phyloP scores from a whole-genome alignment of 202 grass and related monocot genomes.

The Setaria viridis region DNA sequence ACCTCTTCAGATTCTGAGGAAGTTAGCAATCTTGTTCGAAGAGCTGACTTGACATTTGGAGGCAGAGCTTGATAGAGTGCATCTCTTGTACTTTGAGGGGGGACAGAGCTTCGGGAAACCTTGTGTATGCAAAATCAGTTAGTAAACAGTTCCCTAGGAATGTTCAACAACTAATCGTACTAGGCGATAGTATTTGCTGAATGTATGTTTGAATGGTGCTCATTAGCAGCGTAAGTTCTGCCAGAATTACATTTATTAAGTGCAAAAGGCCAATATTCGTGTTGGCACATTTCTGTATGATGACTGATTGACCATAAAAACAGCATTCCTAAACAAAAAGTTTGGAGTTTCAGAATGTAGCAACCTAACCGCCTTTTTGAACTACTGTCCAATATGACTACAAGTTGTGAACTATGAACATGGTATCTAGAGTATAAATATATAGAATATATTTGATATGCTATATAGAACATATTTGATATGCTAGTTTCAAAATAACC shows the following conservation, averaged over 20 bases:
- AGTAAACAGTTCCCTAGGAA: neutral
- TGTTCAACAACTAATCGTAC: neutral
- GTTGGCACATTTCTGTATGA: neutral
- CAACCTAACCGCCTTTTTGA: neutral
- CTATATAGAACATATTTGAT: neutral
- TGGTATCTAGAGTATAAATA: neutral
- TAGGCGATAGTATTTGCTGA: neutral
- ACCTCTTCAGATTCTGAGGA: slow-evolving; percentile 68
- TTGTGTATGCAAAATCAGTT: slow-evolving; percentile 39
- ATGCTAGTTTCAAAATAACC: neutral
- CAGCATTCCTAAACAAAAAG: neutral
- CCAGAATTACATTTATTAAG: slow-evolving; percentile 5
- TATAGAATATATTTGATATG: neutral
- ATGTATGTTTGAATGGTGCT: neutral
- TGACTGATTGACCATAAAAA: slow-evolving; percentile 2
- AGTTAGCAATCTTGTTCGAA: slow-evolving; percentile 59
- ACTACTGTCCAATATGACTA: slow-evolving; percentile 23
- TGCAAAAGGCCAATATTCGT: neutral
- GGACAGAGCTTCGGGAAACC: slow-evolving; percentile 77
- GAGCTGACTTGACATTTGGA: slow-evolving; percentile 74
- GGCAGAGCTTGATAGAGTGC: slow-evolving; percentile 80
- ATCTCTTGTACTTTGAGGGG: slow-evolving; percentile 78
- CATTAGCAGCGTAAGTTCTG: neutral
- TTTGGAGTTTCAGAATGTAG: neutral
- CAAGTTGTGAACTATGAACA: neutral